These are phyloP conservation scores for Psilocybe azurescens DNA, from an alignment of 768 basidiomycete species.

Conservation along the genomic window DNA sequence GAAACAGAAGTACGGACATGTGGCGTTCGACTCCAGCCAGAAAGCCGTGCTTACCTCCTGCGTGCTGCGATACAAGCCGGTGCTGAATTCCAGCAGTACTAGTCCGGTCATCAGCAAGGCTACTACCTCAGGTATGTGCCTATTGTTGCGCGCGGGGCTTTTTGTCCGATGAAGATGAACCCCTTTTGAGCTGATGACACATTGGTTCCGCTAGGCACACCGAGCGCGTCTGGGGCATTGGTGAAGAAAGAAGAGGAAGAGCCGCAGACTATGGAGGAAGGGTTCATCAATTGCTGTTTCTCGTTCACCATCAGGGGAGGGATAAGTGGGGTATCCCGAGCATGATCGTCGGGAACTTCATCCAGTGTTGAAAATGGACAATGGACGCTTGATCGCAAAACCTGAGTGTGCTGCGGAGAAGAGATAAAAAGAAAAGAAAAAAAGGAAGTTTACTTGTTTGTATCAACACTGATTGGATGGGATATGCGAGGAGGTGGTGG, in stretches of 20 bases:
- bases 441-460: constrained; percentile 1
- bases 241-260: constrained; percentile 34
- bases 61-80: constrained; percentile 81
- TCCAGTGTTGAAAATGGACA: constrained; percentile 54
- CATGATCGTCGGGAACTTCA: constrained; percentile 91
- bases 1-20: constrained; percentile 88
- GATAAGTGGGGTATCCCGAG: constrained; percentile 89
- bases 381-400: not conserved
- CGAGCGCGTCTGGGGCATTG: constrained; percentile 13
- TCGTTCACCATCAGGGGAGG: constrained; percentile 87
- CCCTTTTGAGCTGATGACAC: not conserved
- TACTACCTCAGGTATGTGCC: constrained; percentile 19
- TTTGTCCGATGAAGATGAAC: too few relatives aligned
- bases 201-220: constrained; percentile 7
- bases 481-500: not conserved
- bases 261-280: constrained; percentile 60
- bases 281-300: constrained; percentile 86
- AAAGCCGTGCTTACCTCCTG: constrained; percentile 94
- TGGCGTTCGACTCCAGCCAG: constrained; percentile 90
- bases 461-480: not conserved
- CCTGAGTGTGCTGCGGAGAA: not conserved
- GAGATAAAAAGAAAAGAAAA: not conserved
- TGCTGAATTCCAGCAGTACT: constrained; percentile 46
- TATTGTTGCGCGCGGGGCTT: not conserved
- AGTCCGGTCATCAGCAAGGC: constrained; percentile 33